These are phyloP conservation scores for Aspergillus sojae DNA, from an alignment of 2,329 filamentous ascomycete species.

Conservation along the genomic window DNA sequence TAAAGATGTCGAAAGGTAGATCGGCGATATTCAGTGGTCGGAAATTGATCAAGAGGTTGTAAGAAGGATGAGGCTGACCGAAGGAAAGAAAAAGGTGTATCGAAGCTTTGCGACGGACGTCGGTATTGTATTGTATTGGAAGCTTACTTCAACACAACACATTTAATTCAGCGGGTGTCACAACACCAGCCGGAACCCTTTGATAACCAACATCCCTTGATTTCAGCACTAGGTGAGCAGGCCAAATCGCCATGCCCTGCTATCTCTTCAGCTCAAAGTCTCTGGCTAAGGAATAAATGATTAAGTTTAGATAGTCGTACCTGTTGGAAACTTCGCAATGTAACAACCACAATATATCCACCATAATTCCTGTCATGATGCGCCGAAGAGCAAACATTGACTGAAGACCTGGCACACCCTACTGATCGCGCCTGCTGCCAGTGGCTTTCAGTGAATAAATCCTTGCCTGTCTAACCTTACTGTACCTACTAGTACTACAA, in stretches of 20 bases:
- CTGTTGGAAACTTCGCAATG: background rate
- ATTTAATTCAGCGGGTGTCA: background rate
- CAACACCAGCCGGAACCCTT: background rate
- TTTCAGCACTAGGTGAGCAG: background rate
- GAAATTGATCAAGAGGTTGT: background rate
- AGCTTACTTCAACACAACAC: background rate
- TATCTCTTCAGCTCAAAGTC: background rate
- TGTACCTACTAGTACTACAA: background rate
- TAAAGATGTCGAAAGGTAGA: background rate
- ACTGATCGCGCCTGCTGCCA: background rate
- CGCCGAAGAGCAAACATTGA: background rate
- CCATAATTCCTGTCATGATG: background rate
- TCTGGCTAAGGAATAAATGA: background rate
- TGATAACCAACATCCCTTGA: background rate
- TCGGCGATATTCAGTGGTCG: background rate
- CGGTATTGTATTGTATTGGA: slow-evolving; percentile 1
- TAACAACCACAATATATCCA: background rate
- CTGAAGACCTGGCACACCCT: background rate
- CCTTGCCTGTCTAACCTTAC: background rate
- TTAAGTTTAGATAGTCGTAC: background rate
- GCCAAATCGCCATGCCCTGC: background rate
- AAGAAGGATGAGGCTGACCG: background rate
- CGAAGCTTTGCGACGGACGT: slow-evolving; percentile 1
- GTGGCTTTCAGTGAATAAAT: background rate
- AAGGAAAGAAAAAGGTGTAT: background rate